phyloP scores from a whole-genome alignment of 2,329 filamentous ascomycete species.

The Aspergillus amoenus region DNA sequence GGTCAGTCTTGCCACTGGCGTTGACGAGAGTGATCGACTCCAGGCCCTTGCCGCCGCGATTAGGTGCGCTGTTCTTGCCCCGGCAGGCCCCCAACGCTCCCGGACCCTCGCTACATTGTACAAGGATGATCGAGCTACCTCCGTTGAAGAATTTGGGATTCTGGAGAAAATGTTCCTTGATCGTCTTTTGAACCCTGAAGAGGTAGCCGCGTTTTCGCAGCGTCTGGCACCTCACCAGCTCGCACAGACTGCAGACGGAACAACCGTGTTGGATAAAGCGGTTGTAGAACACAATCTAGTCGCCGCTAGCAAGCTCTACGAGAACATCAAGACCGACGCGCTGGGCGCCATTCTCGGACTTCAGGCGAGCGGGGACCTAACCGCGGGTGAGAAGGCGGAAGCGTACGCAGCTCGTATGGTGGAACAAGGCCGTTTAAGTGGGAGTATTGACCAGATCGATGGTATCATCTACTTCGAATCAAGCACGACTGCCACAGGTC shows the following conservation, averaged over 20 bases:
- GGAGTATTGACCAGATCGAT: slow-evolving; percentile 92
- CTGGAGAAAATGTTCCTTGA: slow-evolving; percentile 98
- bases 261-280: slow-evolving; percentile 87
- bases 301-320: slow-evolving; percentile 75
- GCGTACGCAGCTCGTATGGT: slow-evolving; percentile 93
- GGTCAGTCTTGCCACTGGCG: slow-evolving; percentile 72
- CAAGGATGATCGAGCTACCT: slow-evolving; percentile 81
- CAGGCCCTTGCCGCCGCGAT: slow-evolving; percentile 84
- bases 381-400: slow-evolving; percentile 72
- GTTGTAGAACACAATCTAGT: slow-evolving; percentile 96
- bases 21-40: slow-evolving; percentile 84
- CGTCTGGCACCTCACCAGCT: slow-evolving; percentile 84
- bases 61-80: slow-evolving; percentile 87
- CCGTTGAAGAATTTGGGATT: slow-evolving; percentile 78
- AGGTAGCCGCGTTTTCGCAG: slow-evolving; percentile 82
- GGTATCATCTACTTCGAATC: slow-evolving; percentile 81
- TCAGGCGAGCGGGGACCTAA: slow-evolving; percentile 48
- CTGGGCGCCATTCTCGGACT: slow-evolving; percentile 77
- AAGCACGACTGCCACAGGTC: slow-evolving; percentile 65
- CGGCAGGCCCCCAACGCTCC: slow-evolving; percentile 81
- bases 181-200: slow-evolving; percentile 73
- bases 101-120: slow-evolving; percentile 79
- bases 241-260: slow-evolving; percentile 83
- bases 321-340: slow-evolving; percentile 72
- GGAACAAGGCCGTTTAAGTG: slow-evolving; percentile 83